Base-by-base conservation (phyloP, 179 eudicot species). In the Beta corolliflora region DNA sequence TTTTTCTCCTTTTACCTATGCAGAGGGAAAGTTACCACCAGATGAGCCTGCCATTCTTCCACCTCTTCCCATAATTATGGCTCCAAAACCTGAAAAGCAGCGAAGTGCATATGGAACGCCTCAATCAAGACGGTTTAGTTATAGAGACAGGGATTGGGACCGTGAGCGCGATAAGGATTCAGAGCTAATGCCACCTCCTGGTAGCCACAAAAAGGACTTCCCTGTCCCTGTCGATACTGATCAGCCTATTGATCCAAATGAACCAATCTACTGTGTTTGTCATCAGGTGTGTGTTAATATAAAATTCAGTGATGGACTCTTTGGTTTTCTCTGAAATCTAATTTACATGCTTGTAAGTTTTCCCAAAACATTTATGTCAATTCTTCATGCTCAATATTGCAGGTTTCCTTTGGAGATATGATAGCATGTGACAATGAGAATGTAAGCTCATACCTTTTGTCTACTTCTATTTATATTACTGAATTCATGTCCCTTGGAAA, bases 151-250 rank as follows among this genome's bases (percentile, higher is more conserved):
- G 84, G 97, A 95, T 73, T 92, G 94, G 97, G 97, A 93, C 76
- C 83, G 93, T 73, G 97, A 93, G 58, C 90, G 93, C 73, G 98
- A 94, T 76, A 90, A 94, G 81, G 99, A 95, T 86, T 94, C 92
- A 70, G 99, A 95, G 87, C 91, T 95, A 87, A 95, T 95, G 98
- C 99, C 99, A 83, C 99, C 99, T 80, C 99, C 99, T 76, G 97
- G 98, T 41, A 86, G 93, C 86, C 86, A 88, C 67, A 95, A 90
- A 84, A 94, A 87, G 88, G 99, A 92, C 29, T 91, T 90, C 79
- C 82, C 92, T 80, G 80, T 90, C 58, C 95, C 95, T 59, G 87
- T 89, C 69, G 95, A 95, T 75, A 82, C 88, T 78, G 98, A 94
- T 84, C 98, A 95, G 79, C 94, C 95, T 44, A 93, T 92, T 84